Base-by-base conservation (phyloP, 2,329 filamentous ascomycete genomes). In the Ophioceras dolichostomum region DNA sequence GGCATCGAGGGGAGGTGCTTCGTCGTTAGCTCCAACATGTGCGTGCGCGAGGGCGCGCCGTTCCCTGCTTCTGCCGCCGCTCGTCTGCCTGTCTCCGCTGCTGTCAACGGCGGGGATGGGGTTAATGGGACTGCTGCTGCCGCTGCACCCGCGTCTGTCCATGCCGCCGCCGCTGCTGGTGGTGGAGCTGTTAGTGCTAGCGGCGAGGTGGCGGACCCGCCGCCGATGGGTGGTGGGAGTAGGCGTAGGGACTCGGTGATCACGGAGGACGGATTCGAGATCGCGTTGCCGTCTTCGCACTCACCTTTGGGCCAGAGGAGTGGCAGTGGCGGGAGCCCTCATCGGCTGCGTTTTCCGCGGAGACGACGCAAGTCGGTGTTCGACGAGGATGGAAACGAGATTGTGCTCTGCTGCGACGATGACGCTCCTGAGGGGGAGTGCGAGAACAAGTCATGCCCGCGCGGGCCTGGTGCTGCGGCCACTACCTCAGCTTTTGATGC, bases 11-110 rank as follows among this genome's bases (percentile, higher is more conserved):
- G 87, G 0, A 70, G 88, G 16, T 84, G 84, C 47, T 88, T 93
- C 47, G 87, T 95, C 14, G 62, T 95, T 4, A 86, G 76, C 51
- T 78, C 83, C 32, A 94, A 94, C 56, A 88, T 93, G 65, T 88
- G 82, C 51, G 70, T 84, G 4, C 18, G 21, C 9, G 9, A 10
- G 72, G 67, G 43, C 66, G 61, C 44, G 22, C 12, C 22, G 8
- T 12, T 7, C 8, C 22, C 22, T 7, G n/a, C n/a, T n/a, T n/a
- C n/a, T n/a, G n/a, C n/a, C n/a, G n/a, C n/a, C n/a, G n/a, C n/a
- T n/a, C 28, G 28, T 10, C 28, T 14, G 17, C 12, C 16, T 5
- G 7, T 18, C 4, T 32, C 31, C 12, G 17, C 31, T 5, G 13
- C 6, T 18, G 5, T n/a, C 26, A 19, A 20, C 16, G 34, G 34